These are phyloP conservation scores for Periconia digitata DNA, from an alignment of 2,329 filamentous ascomycete genomes.

Conservation along the genomic window DNA sequence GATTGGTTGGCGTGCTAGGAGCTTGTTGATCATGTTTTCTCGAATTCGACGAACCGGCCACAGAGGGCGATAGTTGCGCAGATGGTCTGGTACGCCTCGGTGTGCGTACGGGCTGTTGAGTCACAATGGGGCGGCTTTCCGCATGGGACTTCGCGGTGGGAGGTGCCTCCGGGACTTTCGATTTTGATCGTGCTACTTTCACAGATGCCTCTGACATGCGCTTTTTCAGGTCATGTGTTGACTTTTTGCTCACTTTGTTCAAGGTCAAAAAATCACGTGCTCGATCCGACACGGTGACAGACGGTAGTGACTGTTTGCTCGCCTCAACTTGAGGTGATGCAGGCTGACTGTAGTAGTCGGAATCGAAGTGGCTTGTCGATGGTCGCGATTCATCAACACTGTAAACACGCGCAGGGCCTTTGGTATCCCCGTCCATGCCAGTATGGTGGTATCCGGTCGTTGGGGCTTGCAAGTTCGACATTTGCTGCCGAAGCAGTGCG, in stretches of 20 bases:
- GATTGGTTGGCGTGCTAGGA: constrained; percentile 17
- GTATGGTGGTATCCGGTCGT: constrained; percentile 6
- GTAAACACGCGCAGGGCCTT: constrained; percentile 25
- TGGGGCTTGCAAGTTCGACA: constrained; percentile 15
- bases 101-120: constrained; percentile 8
- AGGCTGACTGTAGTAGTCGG: constrained; percentile 42
- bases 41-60: constrained; percentile 14
- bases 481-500: constrained; percentile 21
- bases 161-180: constrained; percentile 21
- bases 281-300: constrained; percentile 24
- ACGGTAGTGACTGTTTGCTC: constrained; percentile 21
- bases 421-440: constrained; percentile 17
- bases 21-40: constrained; percentile 10
- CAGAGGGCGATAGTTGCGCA: constrained; percentile 11
- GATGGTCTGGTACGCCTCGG: constrained; percentile 9
- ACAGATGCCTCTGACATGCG: constrained; percentile 35
- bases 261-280: constrained; percentile 33
- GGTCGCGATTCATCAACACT: constrained; percentile 39
- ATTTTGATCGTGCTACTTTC: constrained; percentile 15
- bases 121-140: not conserved
- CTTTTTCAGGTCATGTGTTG: constrained; percentile 31
- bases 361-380: constrained; percentile 40
- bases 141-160: constrained; percentile 18
- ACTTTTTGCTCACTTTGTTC: constrained; percentile 24
- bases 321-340: constrained; percentile 29